Evolutionary conservation across 176 grass and related monocot genomes (phyloP), one percentile per base, ranked within the genome.

Genomic region (Oryza glumipatula): DNA sequence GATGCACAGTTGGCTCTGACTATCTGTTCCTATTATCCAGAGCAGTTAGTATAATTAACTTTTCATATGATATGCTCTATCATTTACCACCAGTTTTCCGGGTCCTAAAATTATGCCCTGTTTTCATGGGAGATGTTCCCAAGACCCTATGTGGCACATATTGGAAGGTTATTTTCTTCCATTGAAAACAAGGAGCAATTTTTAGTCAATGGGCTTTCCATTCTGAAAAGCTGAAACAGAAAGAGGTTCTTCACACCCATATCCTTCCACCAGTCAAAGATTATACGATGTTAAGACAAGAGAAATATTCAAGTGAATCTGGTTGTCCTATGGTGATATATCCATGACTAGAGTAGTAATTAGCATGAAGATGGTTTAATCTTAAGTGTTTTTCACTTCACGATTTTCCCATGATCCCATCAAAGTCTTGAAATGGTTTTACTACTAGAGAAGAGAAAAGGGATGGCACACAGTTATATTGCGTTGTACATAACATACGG

Each of bases 101-200:
- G 11, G 17, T 21, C 68, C 49, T 82, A 72, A 68, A 72, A 63
- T 82, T 58, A 41, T 45, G 68, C 68, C 51, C 9, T 26, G 80
- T 82, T n/a, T 72, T 58, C 35, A 16, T 72, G 35, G 80, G 14
- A 19, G 11, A 56, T 61, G 80, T 36, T 36, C 35, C 35, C 35
- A 36, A 36, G 45, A 67, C 46, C 24, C 52, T 77, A 49, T n/a
- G 38, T 70, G 65, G 46, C 43, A 30, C 63, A 74, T 67, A 21
- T 15, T n/a, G 44, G 4, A 43, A 44, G 68, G 56, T 60, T 70
- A 13, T 58, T 44, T 58, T 58, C 54, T 58, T 58, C 54, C 54
- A 56, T 56, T 56, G 51, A 56, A 56, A 56, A 56, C 51, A 58
- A 9, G 17, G 54, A 58, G 7, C 54, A 56, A 56, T 21, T n/a